Conservation (phyloP, 225 moss, liverwort and hornwort species). For the Anthoceros angustus region DNA sequence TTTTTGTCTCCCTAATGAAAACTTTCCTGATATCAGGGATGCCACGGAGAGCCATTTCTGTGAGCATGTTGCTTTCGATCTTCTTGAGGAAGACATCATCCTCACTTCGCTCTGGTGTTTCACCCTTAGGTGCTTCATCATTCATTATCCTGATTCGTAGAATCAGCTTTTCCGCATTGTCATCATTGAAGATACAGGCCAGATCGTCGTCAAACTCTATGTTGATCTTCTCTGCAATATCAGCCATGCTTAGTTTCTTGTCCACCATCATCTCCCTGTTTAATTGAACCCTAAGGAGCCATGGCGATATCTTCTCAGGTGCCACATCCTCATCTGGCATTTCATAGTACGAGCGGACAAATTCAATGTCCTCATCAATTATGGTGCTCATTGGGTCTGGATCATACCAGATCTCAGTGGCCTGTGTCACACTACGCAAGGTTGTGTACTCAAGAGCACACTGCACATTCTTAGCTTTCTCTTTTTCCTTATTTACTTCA, state of each 20-base stretch:
- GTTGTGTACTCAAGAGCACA: constrained; percentile 94
- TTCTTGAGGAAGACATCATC: constrained; percentile 97
- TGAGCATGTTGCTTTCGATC: constrained; percentile 99
- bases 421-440: constrained; percentile 82
- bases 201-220: constrained; percentile 91
- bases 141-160: constrained; percentile 97
- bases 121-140: constrained; percentile 87
- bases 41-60: constrained; percentile 92
- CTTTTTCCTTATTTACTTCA: constrained; percentile 69
- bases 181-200: constrained; percentile 93
- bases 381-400: constrained; percentile 96
- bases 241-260: constrained; percentile 96
- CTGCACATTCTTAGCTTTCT: constrained; percentile 88
- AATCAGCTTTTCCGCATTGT: constrained; percentile 95
- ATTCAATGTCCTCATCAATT: constrained; percentile 95
- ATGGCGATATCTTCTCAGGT: constrained; percentile 93
- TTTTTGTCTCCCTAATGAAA: constrained; percentile 87
- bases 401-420: constrained; percentile 97
- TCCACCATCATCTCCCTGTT: constrained; percentile 99
- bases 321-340: constrained; percentile 99
- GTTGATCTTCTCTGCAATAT: constrained; percentile 96
- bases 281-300: constrained; percentile 84
- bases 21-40: constrained; percentile 95
- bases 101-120: constrained; percentile 77
- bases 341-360: constrained; percentile 85